phyloP scores from a whole-genome alignment of 495 filamentous ascomycete genomes.

The Oidiodendron maius region DNA sequence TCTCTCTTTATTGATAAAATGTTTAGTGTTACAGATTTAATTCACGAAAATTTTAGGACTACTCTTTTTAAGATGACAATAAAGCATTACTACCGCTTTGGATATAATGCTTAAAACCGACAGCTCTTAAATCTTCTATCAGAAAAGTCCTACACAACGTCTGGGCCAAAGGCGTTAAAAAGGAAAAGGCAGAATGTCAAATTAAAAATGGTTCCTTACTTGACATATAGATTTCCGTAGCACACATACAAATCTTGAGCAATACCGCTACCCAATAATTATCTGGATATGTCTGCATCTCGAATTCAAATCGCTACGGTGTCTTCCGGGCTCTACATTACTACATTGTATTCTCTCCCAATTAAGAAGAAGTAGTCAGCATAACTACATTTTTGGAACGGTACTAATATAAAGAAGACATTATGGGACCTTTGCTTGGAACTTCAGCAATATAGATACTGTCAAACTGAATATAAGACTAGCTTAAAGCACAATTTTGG shows the following conservation, averaged over 20 bases:
- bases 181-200: constrained; percentile 10
- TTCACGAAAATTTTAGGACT: constrained; percentile 9
- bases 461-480: constrained; percentile 14
- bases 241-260: constrained; percentile 5
- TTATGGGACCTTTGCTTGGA: constrained; percentile 6
- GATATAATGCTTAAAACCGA: constrained; percentile 11
- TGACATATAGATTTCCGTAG: constrained; percentile 4
- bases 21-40: background rate
- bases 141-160: background rate
- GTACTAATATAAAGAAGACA: constrained; percentile 8
- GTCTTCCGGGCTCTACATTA: constrained; percentile 6
- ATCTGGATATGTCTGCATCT: constrained; percentile 11
- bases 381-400: constrained; percentile 5
- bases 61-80: constrained; percentile 16
- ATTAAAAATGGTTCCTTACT: constrained; percentile 15
- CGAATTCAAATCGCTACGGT: background rate
- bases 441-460: constrained; percentile 15
- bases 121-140: constrained; percentile 10
- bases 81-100: constrained; percentile 13
- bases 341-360: constrained; percentile 3
- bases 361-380: constrained; percentile 3
- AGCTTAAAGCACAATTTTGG: constrained; percentile 8
- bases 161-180: background rate
- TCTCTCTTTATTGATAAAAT: constrained; percentile 5
- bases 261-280: background rate